These are phyloP conservation scores for Calonectria pauciramosa DNA, from an alignment of 2,329 filamentous ascomycete genomes.

Conservation along the genomic window DNA sequence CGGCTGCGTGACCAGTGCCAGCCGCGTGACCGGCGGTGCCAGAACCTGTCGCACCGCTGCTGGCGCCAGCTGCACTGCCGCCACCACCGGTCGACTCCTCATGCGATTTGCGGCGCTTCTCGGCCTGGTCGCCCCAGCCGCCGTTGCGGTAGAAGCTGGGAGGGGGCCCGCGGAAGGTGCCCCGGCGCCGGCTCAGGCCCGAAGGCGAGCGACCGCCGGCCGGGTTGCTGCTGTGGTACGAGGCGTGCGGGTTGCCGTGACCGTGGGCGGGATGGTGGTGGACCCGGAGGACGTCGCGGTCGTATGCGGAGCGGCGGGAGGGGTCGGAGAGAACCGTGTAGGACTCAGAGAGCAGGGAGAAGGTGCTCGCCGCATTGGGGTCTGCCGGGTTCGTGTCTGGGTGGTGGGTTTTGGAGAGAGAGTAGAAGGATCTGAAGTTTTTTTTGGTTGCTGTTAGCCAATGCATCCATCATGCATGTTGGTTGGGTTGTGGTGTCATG, in stretches of 20 bases:
- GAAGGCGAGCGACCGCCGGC: slow-evolving; percentile 84
- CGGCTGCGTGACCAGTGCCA: neutral
- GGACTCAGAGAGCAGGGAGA: slow-evolving; percentile 87
- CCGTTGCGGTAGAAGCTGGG: slow-evolving; percentile 89
- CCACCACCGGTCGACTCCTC: slow-evolving; percentile 54
- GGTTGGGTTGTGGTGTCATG: neutral
- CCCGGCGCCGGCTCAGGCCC: slow-evolving; percentile 82
- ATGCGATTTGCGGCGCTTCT: slow-evolving; percentile 70
- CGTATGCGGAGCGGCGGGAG: slow-evolving; percentile 83
- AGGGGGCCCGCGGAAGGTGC: slow-evolving; percentile 86
- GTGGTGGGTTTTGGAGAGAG: slow-evolving; percentile 91
- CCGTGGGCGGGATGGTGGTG: slow-evolving; percentile 49
- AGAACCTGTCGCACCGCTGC: neutral
- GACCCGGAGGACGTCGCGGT: slow-evolving; percentile 73
- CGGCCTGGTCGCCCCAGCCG: slow-evolving; percentile 78
- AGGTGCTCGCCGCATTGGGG: slow-evolving; percentile 79
- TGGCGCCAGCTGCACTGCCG: slow-evolving; percentile 19
- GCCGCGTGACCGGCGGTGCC: too few relatives aligned
- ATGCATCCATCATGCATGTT: neutral
- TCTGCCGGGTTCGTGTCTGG: slow-evolving; percentile 90
- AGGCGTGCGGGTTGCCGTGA: slow-evolving; percentile 55
- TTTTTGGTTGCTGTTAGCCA: neutral
- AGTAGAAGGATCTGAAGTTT: slow-evolving; percentile 79
- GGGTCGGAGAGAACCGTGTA: slow-evolving; percentile 82
- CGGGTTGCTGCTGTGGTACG: slow-evolving; percentile 72